Conservation (phyloP, 768 basidiomycete species). For the Boletus tylopilopsis region DNA sequence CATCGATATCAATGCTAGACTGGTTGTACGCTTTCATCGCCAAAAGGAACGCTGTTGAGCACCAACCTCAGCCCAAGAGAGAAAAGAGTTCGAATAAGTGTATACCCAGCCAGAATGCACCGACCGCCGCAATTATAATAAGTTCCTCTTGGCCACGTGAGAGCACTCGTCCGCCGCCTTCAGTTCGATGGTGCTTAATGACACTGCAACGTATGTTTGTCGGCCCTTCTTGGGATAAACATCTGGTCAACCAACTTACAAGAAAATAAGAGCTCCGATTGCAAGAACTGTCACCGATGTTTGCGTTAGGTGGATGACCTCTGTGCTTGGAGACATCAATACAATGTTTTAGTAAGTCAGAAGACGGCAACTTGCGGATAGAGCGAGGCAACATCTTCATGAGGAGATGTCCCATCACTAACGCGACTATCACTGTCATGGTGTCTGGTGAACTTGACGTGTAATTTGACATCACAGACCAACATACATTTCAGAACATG, state of each 20-base stretch:
- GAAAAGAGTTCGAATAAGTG: conserved; percentile 1
- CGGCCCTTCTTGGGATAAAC: neutral
- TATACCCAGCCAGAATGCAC: conserved; percentile 75
- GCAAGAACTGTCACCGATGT: conserved; percentile 70
- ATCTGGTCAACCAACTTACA: conserved; percentile 43
- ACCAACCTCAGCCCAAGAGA: conserved; percentile 3
- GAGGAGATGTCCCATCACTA: conserved; percentile 47
- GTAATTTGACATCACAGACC: neutral
- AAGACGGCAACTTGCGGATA: conserved; percentile 28
- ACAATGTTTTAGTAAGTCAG: neutral
- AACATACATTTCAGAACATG: conserved; percentile 30
- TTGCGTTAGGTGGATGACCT: conserved; percentile 65
- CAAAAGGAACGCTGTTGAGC: conserved; percentile 37
- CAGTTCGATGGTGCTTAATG: conserved; percentile 62
- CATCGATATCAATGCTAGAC: conserved; percentile 25
- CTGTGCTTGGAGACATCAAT: conserved; percentile 32
- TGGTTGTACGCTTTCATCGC: conserved; percentile 39
- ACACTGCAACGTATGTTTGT: conserved; percentile 40
- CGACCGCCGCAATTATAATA: conserved; percentile 66
- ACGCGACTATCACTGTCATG: conserved; percentile 42
- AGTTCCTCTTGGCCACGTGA: conserved; percentile 73
- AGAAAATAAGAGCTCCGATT: conserved; percentile 56
- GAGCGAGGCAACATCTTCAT: conserved; percentile 44
- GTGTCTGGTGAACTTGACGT: conserved; percentile 8
- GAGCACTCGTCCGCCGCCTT: conserved; percentile 50